phyloP scores from a whole-genome alignment of 148 eudicot species.

The Cornus controversa region DNA sequence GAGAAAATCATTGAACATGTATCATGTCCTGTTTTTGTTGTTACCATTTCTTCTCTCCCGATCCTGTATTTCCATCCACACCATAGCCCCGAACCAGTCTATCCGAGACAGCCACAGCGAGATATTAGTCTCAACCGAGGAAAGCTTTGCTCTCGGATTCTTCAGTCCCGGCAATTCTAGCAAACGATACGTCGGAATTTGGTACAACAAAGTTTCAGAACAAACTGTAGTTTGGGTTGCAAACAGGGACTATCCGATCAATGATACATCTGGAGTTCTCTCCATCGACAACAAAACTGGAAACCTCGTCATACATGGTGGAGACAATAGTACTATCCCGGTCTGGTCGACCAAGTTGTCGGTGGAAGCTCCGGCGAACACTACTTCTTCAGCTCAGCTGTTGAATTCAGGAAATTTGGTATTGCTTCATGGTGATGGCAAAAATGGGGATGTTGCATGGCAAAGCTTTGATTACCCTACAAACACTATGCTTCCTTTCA shows the following conservation, averaged over 20 bases:
- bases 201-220: slow-evolving; percentile 34
- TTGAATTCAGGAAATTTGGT: slow-evolving; percentile 45
- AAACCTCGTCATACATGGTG: slow-evolving; percentile 20
- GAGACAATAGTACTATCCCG: not conserved
- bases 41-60: not conserved
- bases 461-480: slow-evolving; percentile 45
- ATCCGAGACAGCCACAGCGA: not conserved
- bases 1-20: not conserved
- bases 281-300: slow-evolving; percentile 6
- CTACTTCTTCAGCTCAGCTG: slow-evolving; percentile 14
- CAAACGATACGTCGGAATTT: slow-evolving; percentile 31
- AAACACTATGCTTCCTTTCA: slow-evolving; percentile 37
- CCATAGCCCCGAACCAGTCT: not conserved
- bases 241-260: slow-evolving; percentile 34
- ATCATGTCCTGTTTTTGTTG: not conserved
- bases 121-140: slow-evolving; percentile 29
- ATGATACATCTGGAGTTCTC: slow-evolving; percentile 11
- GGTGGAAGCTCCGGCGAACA: slow-evolving; percentile 4
- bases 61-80: not conserved
- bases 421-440: slow-evolving; percentile 22
- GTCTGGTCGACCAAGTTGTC: not conserved
- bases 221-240: slow-evolving; percentile 39
- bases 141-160: slow-evolving; percentile 41
- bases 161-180: slow-evolving; percentile 21
- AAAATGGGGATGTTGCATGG: slow-evolving; percentile 25